Evolutionary conservation across 805 yeast species (phyloP).

Genomic region (Candida pseudoglaebosa): DNA sequence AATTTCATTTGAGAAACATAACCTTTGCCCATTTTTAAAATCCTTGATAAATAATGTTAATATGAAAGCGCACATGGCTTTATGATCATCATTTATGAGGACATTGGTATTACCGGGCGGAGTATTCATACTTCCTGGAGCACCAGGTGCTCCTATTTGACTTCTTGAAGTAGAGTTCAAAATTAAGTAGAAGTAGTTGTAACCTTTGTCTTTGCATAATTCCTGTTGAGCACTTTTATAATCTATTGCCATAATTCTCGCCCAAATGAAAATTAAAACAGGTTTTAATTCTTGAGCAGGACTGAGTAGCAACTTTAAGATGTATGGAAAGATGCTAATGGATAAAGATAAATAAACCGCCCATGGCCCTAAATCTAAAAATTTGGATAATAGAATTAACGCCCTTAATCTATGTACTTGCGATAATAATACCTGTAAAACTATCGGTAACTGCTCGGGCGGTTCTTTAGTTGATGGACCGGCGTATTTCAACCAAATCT

Average conservation of each 20-base stretch:
- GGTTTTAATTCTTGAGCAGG: constrained; percentile 96
- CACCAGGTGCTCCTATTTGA: constrained; percentile 29
- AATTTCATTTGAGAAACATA: constrained; percentile 72
- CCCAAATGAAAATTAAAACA: constrained; percentile 94
- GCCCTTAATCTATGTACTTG: constrained; percentile 94
- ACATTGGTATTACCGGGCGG: constrained; percentile 21
- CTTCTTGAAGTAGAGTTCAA: constrained; percentile 43
- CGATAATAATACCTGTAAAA: constrained; percentile 84
- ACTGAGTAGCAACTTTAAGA: constrained; percentile 80
- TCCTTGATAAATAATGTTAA: constrained; percentile 80
- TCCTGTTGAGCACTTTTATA: constrained; percentile 87
- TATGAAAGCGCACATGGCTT: constrained; percentile 94
- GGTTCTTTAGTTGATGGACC: constrained; percentile 81
- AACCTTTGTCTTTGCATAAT: constrained; percentile 85
- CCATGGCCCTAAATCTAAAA: constrained; percentile 95
- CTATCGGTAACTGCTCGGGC: constrained; percentile 94
- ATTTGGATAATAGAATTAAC: constrained; percentile 73
- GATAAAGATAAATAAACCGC: constrained; percentile 91
- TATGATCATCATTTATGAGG: constrained; percentile 70
- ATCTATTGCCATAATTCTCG: constrained; percentile 94
- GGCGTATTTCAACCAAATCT: constrained; percentile 85
- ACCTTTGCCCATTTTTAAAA: constrained; percentile 72
- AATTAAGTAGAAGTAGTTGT: constrained; percentile 79
- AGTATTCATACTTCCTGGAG: constrained; percentile 22
- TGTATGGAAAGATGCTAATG: constrained; percentile 95